phyloP scores from a whole-genome alignment of 2,329 filamentous ascomycete species.

The Ophiostoma sp. region DNA sequence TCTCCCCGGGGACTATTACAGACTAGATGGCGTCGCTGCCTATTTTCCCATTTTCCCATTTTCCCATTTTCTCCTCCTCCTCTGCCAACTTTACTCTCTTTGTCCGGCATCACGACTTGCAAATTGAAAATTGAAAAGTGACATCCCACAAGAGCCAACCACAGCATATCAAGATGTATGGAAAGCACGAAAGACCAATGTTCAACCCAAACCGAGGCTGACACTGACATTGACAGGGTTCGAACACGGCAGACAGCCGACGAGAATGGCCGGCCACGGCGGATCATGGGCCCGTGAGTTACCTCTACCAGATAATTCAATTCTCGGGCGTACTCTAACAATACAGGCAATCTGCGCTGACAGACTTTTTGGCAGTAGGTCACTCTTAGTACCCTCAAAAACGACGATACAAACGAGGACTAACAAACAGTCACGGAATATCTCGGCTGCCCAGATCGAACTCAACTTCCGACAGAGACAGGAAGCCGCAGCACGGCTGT shows the following conservation, averaged over 20 bases:
- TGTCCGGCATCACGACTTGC: not conserved
- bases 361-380: constrained; percentile 46
- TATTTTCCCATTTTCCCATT: constrained; percentile 19
- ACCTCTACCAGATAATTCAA: not conserved
- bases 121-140: not conserved
- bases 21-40: constrained; percentile 10
- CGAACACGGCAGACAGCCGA: constrained; percentile 17
- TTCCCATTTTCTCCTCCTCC: constrained; percentile 5
- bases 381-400: not conserved
- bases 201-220: not conserved
- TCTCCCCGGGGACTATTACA: constrained; percentile 11
- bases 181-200: not conserved
- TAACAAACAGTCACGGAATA: constrained; percentile 58
- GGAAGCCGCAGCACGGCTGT: constrained; percentile 36
- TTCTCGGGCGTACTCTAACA: not conserved
- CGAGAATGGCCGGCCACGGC: constrained; percentile 19
- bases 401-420: not conserved
- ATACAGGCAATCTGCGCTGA: constrained; percentile 46
- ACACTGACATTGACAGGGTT: constrained; percentile 16
- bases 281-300: constrained; percentile 34
- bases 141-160: not conserved
- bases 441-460: constrained; percentile 56
- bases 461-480: constrained; percentile 46
- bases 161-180: not conserved
- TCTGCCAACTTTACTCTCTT: not conserved